phyloP scores from a whole-genome alignment of 306 rosid genomes.

The Lagenaria siceraria region DNA sequence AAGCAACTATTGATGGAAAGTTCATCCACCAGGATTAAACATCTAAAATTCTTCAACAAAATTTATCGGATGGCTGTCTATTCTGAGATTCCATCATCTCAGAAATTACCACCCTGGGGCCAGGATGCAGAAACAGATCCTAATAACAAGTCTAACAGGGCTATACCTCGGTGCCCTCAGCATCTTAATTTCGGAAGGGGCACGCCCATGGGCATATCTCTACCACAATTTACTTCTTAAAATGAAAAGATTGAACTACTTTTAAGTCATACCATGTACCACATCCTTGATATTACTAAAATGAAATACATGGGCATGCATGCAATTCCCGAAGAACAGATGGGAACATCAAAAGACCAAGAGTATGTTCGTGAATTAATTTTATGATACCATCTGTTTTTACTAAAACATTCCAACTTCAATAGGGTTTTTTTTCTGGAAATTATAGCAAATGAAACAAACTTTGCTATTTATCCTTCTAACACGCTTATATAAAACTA shows the following conservation, averaged over 20 bases:
- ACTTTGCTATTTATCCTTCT: not conserved
- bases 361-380: not conserved
- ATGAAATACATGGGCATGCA: not conserved
- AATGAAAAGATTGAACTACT: not conserved
- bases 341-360: not conserved
- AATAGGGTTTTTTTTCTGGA: not conserved
- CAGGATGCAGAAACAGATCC: not conserved
- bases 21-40: not conserved
- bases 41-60: not conserved
- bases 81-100: not conserved
- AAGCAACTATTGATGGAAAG: not conserved
- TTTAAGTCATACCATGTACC: not conserved
- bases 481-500: not conserved
- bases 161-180: not conserved
- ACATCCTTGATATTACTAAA: not conserved
- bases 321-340: not conserved
- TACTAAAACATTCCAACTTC: not conserved
- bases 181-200: not conserved
- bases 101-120: not conserved
- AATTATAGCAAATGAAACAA: not conserved
- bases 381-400: not conserved
- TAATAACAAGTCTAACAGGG: not conserved
- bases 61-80: not conserved
- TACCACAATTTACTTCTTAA: not conserved
- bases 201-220: not conserved